A percentile compares a stretch with the other conserved stretches of the same genome.
phyloP scores from a whole-genome alignment of 2,329 filamentous ascomycete genomes.

The Sporothrix curviconia region DNA sequence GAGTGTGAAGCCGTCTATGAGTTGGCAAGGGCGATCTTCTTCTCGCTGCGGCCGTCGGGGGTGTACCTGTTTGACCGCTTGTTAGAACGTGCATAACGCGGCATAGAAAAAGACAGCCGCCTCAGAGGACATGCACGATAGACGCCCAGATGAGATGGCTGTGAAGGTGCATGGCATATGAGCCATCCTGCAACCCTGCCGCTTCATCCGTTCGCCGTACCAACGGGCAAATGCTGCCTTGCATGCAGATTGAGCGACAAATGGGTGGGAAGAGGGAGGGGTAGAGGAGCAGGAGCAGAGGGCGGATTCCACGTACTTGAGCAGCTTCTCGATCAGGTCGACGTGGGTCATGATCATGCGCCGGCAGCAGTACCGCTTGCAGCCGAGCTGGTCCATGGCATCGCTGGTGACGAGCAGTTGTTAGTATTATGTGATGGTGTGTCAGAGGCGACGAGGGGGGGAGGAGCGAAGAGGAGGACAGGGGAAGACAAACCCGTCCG shows the following conservation, averaged over 20 bases:
- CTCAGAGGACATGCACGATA: background rate
- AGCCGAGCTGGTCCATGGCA: slow-evolving; percentile 89
- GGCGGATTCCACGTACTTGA: slow-evolving; percentile 64
- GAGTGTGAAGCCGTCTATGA: slow-evolving; percentile 8
- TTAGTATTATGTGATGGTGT: background rate
- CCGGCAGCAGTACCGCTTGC: slow-evolving; percentile 95
- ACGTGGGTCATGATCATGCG: slow-evolving; percentile 99
- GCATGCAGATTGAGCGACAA: too few species aligned
- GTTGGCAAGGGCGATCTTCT: slow-evolving; percentile 41
- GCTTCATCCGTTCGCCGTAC: too few species aligned
- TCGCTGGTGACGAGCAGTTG: slow-evolving; percentile 51
- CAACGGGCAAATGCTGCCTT: too few species aligned
- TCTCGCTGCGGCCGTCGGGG: slow-evolving; percentile 56
- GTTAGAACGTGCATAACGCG: background rate
- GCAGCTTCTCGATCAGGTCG: slow-evolving; percentile 94
- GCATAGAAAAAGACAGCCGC: background rate
- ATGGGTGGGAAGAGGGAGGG: too few species aligned
- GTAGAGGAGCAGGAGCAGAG: background rate
- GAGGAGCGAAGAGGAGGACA: background rate
- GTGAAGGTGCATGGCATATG: too few species aligned
- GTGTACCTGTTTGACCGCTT: slow-evolving; percentile 43
- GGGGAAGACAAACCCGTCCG: slow-evolving; percentile 57
- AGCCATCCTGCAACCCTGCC: too few species aligned
- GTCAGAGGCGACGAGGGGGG: background rate
- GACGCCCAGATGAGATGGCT: slow-evolving; percentile 10